Base-by-base conservation (phyloP, 2,329 filamentous ascomycete genomes). In the Tetracladium maxilliforme region DNA sequence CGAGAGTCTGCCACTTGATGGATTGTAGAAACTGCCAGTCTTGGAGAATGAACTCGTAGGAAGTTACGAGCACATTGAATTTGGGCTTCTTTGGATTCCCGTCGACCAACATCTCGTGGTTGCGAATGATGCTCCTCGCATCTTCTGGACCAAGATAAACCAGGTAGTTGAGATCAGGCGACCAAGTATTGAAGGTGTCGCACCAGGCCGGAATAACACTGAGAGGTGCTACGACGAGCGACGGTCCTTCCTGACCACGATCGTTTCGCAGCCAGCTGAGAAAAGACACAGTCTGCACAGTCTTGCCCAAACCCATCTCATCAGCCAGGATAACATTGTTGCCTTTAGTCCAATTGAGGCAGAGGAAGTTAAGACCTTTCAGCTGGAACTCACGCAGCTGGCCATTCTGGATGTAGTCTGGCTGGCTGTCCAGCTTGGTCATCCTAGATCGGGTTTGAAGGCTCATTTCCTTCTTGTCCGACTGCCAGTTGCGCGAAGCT, bases 131-230 rank as follows among this genome's bases (percentile, higher is more conserved):
- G 35, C 64, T 76, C 22, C 92, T 80, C 16, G 90, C 77, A 17
- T 77, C 69, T 46, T 90, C 79, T 27, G 84, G 87, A 25, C 92
- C 90, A 26, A 87, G 82, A 50, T 98, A 98, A 26, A 94, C 82
- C 30, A 98, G 81, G 49, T 94, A 95, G 50, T 98, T 95, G 33
- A 95, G 54, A 44, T 95, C 87, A 0, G 90, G 90, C 4, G 90
- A 75, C 90, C 90, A 98, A 35, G 79, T 64, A 49, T 94, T 90
- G 51, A 98, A 94, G 1, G 90, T 98, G 43, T 98, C 90, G 22
- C 83, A 90, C 90, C 90, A 98, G 3, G 90, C 84, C 6, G 90
- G 87, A 56, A 98, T 93, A 23, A 92, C 93, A 32, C 87, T 95
- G 14, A 98, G 64, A 15, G 90, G 90, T 6, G 93, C 90, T n/a